Base-by-base conservation (phyloP, 169 alveolate genomes). In the Cytauxzoon felis region DNA sequence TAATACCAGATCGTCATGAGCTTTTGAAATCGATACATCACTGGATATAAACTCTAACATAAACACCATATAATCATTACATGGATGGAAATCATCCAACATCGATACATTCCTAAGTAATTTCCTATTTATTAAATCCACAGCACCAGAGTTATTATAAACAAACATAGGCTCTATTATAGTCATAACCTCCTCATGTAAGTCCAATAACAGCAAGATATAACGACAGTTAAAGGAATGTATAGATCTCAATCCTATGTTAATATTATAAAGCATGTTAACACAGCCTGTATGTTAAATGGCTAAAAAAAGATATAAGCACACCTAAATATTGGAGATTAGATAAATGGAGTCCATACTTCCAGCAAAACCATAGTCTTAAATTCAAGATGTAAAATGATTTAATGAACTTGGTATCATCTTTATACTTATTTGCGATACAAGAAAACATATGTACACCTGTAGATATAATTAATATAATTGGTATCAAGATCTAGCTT, bases 351-450 rank as follows among this genome's bases (percentile, higher is more conserved):
- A 71, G 60, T n/a, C 24, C 67, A 19, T 34, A 71, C 60, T 43
- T 26, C 29, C 51, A 34, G 63, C 82, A 71, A 51, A 71, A 71
- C 69, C 52, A 60, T 76, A 65, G 63, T 0, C 76, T 52, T n/a
- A 71, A 27, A 13, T 8, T 27, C 18, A 71, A 21, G 30, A 23
- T 62, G 34, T 38, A 30, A n/a, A 71, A 7, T 24, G 62, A 30
- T 18, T 40, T 9, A 26, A 69, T 23, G 24, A 27, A n/a, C 5
- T 42, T 43, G 7, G 6, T 57, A 60, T 57, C 52, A 5, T 21
- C 11, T 8, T 24, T 19, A n/a, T 53, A 32, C 2, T 69, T 19
- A 19, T 7, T 4, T 1, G 61, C 63, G n/a, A 69, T 13, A 33
- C 16, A 38, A 18, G 54, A 26, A 32, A 71, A 71, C 26, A 71